Conservation (phyloP, 2,329 filamentous ascomycete genomes). For the Ambrosiella cleistominuta region DNA sequence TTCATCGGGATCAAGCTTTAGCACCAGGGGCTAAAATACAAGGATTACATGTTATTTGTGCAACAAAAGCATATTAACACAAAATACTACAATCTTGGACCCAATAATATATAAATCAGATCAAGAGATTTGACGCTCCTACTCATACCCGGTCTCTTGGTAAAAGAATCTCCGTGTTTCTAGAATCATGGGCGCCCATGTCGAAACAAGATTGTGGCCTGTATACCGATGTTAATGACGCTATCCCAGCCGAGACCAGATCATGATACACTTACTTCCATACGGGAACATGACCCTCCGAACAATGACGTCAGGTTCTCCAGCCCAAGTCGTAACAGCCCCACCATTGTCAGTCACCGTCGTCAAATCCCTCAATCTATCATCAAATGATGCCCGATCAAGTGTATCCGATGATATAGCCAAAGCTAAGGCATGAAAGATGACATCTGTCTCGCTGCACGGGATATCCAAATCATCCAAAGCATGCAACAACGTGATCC, state of each 20-base stretch:
- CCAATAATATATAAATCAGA: too few species aligned
- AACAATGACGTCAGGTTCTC: conserved; percentile 29
- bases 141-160: not conserved
- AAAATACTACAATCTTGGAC: too few species aligned
- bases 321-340: conserved; percentile 30
- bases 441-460: conserved; percentile 46
- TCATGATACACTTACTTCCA: conserved; percentile 30
- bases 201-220: conserved; percentile 56
- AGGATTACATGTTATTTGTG: too few species aligned
- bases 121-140: not conserved
- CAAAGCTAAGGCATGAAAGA: conserved; percentile 43
- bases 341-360: conserved; percentile 27
- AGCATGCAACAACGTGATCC: conserved; percentile 62
- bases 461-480: conserved; percentile 70
- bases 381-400: conserved; percentile 23
- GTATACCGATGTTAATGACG: not conserved
- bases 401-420: conserved; percentile 25
- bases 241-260: not conserved
- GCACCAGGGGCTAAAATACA: too few species aligned
- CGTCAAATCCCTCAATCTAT: conserved; percentile 30
- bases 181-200: conserved; percentile 43
- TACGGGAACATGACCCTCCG: conserved; percentile 36
- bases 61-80: too few species aligned
- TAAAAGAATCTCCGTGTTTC: conserved; percentile 51
- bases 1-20: too few species aligned